Percentiles rank a stretch among this genome's conserved stretches.
Evolutionary conservation across 2,329 filamentous ascomycete species (phyloP).

Genomic region (Phaeosphaeriaceae sp.): DNA sequence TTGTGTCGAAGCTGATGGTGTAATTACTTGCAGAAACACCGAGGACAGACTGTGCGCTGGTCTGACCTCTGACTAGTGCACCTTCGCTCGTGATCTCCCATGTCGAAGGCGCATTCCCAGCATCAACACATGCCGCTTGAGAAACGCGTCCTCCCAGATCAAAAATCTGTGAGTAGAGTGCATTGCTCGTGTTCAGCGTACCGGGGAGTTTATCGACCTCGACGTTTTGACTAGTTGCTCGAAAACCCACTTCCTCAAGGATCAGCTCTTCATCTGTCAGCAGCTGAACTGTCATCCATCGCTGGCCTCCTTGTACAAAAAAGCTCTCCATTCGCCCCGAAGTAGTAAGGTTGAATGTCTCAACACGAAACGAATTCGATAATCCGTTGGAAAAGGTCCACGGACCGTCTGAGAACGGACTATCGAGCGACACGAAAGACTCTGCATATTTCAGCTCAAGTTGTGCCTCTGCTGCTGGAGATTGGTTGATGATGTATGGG

Average conservation of each 20-base stretch:
- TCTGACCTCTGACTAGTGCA: constrained; percentile 44
- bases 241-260: constrained; percentile 43
- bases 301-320: constrained; percentile 52
- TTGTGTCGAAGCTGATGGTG: constrained; percentile 47
- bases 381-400: neutral
- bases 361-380: constrained; percentile 1
- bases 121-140: constrained; percentile 47
- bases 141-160: constrained; percentile 47
- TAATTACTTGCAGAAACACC: constrained; percentile 39
- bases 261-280: constrained; percentile 42
- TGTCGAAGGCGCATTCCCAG: constrained; percentile 43
- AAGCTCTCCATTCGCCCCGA: constrained; percentile 38
- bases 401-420: neutral
- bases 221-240: constrained; percentile 27
- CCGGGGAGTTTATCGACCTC: neutral
- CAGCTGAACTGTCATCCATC: constrained; percentile 50
- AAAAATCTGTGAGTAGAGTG: constrained; percentile 45
- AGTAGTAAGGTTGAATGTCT: constrained; percentile 46
- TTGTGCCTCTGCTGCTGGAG: neutral
- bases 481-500: neutral
- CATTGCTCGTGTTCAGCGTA: neutral
- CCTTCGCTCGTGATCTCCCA: constrained; percentile 44
- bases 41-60: constrained; percentile 30
- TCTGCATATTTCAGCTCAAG: neutral
- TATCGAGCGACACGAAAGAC: neutral